These are phyloP conservation scores for Syncephalastrum monosporum DNA, from an alignment of 371 early-diverging fungal species.

Conservation along the genomic window DNA sequence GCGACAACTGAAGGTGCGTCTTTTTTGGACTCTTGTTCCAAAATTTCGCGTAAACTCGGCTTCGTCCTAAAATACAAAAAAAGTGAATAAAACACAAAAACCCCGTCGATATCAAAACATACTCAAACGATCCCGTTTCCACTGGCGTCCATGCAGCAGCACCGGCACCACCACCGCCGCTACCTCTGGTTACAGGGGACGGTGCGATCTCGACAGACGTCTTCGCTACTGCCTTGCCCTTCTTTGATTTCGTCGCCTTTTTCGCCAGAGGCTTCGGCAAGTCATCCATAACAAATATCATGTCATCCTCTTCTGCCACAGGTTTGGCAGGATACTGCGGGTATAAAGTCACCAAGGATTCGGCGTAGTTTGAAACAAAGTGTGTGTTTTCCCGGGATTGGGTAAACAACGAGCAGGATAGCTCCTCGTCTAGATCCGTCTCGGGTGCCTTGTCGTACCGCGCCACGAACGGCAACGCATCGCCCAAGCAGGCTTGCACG, in stretches of 20 bases:
- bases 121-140: conserved; percentile 2
- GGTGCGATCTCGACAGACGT: neutral
- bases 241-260: conserved; percentile 3
- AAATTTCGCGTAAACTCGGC: conserved; percentile 33
- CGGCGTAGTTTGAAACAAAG: conserved; percentile 13
- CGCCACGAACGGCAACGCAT: conserved; percentile 17
- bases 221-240: neutral
- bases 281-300: conserved; percentile 14
- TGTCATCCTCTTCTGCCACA: conserved; percentile 7
- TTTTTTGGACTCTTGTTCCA: conserved; percentile 24
- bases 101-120: neutral
- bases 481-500: conserved; percentile 20
- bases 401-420: conserved; percentile 32
- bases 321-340: conserved; percentile 14
- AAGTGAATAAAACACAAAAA: no score
- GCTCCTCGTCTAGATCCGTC: conserved; percentile 25
- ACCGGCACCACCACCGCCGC: neutral
- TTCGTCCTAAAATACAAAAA: conserved; percentile 3
- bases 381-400: conserved; percentile 24
- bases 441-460: conserved; percentile 2
- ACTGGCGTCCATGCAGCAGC: neutral
- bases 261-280: no score
- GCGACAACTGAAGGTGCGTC: no score
- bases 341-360: conserved; percentile 24
- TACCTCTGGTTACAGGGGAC: neutral